These are phyloP conservation scores for Colletotrichum ledebouriae DNA, from an alignment of 2,329 filamentous ascomycete genomes.

Conservation along the genomic window DNA sequence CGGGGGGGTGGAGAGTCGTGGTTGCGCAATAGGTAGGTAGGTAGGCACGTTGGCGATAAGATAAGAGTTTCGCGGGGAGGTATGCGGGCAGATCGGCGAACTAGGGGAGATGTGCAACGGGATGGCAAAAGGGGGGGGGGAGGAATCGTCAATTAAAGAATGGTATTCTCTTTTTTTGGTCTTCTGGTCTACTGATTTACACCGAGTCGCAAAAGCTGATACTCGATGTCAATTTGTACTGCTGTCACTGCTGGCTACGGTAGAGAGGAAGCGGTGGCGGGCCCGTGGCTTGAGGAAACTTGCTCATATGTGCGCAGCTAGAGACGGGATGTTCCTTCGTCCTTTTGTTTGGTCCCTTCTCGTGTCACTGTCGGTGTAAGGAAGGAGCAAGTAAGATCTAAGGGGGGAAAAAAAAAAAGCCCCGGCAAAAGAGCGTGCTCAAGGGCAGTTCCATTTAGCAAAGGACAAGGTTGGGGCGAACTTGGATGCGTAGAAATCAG, in stretches of 20 bases:
- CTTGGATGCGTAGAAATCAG: neutral
- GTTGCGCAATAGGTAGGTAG: neutral
- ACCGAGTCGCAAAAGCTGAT: neutral
- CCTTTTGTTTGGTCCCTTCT: neutral
- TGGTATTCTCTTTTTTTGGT: neutral
- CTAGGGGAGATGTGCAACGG: conserved; percentile 9
- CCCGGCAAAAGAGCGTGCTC: conserved; percentile 5
- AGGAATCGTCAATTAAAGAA: neutral
- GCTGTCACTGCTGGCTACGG: neutral
- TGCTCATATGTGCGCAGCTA: conserved; percentile 58
- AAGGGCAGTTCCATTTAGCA: neutral
- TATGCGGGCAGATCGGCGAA: conserved; percentile 3
- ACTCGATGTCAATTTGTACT: neutral
- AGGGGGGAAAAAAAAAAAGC: neutral
- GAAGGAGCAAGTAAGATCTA: conserved; percentile 13
- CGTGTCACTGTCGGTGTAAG: conserved; percentile 31
- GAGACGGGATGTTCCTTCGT: conserved; percentile 39
- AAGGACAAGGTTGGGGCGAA: conserved; percentile 21
- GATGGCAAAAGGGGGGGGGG: neutral
- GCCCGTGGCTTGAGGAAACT: conserved; percentile 48
- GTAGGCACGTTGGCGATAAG: conserved; percentile 1
- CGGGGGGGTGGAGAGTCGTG: neutral
- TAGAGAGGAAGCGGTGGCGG: conserved; percentile 29
- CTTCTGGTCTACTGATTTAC: neutral
- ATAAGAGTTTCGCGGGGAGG: conserved; percentile 10